Percentiles rank a stretch among this genome's conserved stretches.
phyloP scores from a whole-genome alignment of 768 basidiomycete genomes.

The Pleurotus tuoliensis region DNA sequence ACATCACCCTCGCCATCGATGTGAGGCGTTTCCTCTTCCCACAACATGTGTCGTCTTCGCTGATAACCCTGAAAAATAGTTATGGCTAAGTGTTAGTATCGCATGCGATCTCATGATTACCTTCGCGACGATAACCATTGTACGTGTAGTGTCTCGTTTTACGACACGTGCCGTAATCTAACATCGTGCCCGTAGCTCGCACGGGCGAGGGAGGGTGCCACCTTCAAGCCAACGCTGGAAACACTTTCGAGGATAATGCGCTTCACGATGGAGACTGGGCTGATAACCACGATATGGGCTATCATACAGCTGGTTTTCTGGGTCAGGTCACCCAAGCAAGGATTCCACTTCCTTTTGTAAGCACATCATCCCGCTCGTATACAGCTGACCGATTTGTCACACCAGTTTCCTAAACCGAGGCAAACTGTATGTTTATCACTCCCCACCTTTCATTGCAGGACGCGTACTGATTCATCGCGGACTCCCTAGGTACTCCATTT shows the following conservation, averaged over 20 bases:
- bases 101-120: slow-evolving; percentile 13
- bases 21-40: neutral
- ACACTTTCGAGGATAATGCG: neutral
- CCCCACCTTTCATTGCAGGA: neutral
- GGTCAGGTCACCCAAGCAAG: slow-evolving; percentile 1
- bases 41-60: neutral
- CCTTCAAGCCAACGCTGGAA: neutral
- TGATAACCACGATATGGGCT: slow-evolving; percentile 10
- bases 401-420: neutral
- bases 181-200: neutral
- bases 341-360: slow-evolving; percentile 9
- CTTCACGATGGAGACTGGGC: slow-evolving; percentile 11
- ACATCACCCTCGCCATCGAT: neutral
- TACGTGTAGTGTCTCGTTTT: neutral
- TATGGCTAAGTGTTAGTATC: slow-evolving; percentile 10
- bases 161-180: neutral
- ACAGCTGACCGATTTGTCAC: neutral
- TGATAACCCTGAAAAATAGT: neutral
- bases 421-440: neutral
- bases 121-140: slow-evolving; percentile 10
- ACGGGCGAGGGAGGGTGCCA: neutral
- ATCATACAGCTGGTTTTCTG: slow-evolving; percentile 9
- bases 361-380: neutral
- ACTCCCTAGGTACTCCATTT: slow-evolving; percentile 1
- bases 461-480: neutral